These are phyloP conservation scores for Pseudogymnoascus sp. DNA, from an alignment of 2,329 filamentous ascomycete genomes.

Conservation along the genomic window DNA sequence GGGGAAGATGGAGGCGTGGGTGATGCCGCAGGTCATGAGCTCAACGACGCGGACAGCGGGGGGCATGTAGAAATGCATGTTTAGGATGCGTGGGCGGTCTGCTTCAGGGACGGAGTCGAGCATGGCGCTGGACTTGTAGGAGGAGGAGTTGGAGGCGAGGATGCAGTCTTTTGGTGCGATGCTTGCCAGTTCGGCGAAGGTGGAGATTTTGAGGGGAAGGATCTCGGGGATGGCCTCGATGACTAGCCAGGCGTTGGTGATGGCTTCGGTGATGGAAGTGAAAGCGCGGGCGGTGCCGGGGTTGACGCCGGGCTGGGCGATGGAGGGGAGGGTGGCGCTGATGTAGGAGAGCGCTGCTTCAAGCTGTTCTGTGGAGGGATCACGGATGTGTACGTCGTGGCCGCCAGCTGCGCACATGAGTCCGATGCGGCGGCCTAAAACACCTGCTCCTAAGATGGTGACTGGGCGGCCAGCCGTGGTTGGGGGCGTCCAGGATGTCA, in stretches of 20 bases:
- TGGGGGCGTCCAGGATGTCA: constrained; percentile 16
- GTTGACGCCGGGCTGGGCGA: background rate
- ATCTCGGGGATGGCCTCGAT: constrained; percentile 38
- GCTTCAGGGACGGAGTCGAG: constrained; percentile 30
- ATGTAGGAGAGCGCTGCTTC: constrained; percentile 35
- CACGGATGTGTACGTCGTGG: constrained; percentile 36
- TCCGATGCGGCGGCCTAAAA: constrained; percentile 37
- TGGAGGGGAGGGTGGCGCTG: constrained; percentile 28
- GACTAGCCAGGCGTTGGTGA: constrained; percentile 30
- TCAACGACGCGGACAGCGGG: constrained; percentile 27
- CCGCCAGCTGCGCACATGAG: constrained; percentile 36
- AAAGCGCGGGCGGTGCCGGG: constrained; percentile 12
- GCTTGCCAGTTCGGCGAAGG: constrained; percentile 35
- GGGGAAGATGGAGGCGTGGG: constrained; percentile 26
- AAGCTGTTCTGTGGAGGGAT: constrained; percentile 33
- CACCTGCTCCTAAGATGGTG: constrained; percentile 35
- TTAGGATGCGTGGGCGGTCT: constrained; percentile 32
- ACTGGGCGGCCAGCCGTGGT: constrained; percentile 28
- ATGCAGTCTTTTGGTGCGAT: constrained; percentile 31
- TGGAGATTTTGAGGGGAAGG: constrained; percentile 33
- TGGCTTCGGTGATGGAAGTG: constrained; percentile 19
- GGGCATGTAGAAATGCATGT: constrained; percentile 37
- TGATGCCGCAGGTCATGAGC: constrained; percentile 33
- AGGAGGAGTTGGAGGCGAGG: constrained; percentile 41
- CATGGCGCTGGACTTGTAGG: constrained; percentile 38